Base-by-base conservation (phyloP, 306 rosid species). In the Delonix regia region DNA sequence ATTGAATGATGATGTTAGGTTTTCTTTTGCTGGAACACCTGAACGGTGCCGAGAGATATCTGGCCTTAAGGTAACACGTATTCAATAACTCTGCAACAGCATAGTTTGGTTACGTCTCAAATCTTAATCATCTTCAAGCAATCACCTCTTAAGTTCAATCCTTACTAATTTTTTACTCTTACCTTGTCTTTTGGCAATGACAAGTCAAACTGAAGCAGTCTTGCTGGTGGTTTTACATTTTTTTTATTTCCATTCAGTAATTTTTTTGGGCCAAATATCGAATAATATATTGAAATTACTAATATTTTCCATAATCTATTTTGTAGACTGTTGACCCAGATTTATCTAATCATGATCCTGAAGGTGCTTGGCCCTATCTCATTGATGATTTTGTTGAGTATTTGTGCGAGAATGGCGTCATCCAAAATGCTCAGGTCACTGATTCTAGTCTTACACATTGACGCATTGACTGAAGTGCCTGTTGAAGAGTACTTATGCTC, bases 361-460 rank as follows among this genome's bases (percentile, higher is more conserved):
- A 92, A 85, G 99, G 99, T 65, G 99, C 99, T 18, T 92, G 99
- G 97, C 99, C 99, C 0, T 94, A 94, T 76, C 97, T 94, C n/a
- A 92, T 94, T 18, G 99, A 94, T 61, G 97, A 94, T 77, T 94
- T 94, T 85, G 97, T 92, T 0, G 99, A 94, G 68, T 90, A 90
- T 86, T 85, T 94, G 85, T 82, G 69, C 6, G 99, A 92, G 81
- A 90, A 94, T 79, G 93, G 92, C 41, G 41, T 92, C 70, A 82
- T 81, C 81, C 86, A 89, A 75, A 85, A 55, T 39, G 84, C 56
- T 56, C 82, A 85, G 77, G 42, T 78, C 72, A 70, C 25, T 41
- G 94, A 85, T 76, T 79, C 82, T 72, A 77, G 65, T 83, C 79
- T 56, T 52, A 80, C 63, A 79, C 81, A 68, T 76, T 86, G 81